These are phyloP conservation scores for Combretum micranthum DNA, from an alignment of 345 rosid genomes.

Conservation along the genomic window DNA sequence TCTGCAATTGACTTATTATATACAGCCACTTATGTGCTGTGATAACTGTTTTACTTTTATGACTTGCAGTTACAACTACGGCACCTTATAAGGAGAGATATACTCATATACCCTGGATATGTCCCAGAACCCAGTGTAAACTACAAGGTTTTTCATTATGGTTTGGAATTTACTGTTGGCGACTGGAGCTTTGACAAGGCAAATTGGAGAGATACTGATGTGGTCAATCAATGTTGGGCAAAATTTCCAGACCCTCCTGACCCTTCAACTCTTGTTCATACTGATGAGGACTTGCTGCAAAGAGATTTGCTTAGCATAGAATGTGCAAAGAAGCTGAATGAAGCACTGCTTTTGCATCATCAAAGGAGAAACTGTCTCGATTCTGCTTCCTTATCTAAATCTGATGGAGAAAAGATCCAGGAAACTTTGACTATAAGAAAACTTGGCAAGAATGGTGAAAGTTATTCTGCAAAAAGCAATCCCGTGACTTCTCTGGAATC, in stretches of 20 bases:
- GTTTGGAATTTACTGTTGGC: conserved; percentile 79
- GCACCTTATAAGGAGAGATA: conserved; percentile 62
- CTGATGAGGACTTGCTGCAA: conserved; percentile 37
- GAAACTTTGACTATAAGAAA: conserved; percentile 34
- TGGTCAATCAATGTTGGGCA: conserved; percentile 81
- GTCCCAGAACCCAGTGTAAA: conserved; percentile 69
- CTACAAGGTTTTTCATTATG: conserved; percentile 91
- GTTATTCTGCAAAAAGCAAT: conserved; percentile 18
- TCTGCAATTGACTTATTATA: not conserved
- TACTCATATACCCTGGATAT: conserved; percentile 86
- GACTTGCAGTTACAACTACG: conserved; percentile 68
- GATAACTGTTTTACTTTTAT: conserved; percentile 3
- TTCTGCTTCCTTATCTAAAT: conserved; percentile 22
- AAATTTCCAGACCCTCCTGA: conserved; percentile 88
- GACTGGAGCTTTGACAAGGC: conserved; percentile 99
- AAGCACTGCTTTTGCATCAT: conserved; percentile 80
- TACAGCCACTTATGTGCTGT: not conserved
- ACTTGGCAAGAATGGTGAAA: conserved; percentile 26
- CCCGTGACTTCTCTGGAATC: conserved; percentile 22
- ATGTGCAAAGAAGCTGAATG: conserved; percentile 73
- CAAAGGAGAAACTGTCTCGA: conserved; percentile 62
- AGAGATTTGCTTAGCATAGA: conserved; percentile 89
- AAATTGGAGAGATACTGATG: conserved; percentile 69
- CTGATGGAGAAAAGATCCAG: conserved; percentile 9
- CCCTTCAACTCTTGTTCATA: conserved; percentile 43